phyloP scores from a whole-genome alignment of 306 rosid genomes.

The Trichosanthes cucumerina region DNA sequence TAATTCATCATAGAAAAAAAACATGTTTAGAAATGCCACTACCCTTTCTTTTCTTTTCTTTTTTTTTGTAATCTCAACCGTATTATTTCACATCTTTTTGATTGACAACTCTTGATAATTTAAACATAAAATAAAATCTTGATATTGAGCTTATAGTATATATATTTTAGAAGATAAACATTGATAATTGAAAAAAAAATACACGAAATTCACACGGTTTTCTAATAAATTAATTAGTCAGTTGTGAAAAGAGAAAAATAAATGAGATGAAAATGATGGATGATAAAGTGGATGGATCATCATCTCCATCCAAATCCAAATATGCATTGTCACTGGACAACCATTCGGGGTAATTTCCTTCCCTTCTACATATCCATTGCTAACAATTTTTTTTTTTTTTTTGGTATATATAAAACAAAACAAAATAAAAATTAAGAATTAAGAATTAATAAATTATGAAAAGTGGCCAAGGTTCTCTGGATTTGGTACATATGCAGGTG shows the following conservation, averaged over 20 bases:
- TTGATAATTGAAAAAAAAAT: background rate
- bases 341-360: background rate
- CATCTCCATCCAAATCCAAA: too few species aligned
- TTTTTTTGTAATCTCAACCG: too few species aligned
- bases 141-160: too few species aligned
- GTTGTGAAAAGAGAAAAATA: background rate
- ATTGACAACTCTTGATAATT: too few species aligned
- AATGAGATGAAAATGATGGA: background rate
- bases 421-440: background rate
- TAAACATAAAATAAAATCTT: too few species aligned
- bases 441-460: background rate
- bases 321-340: background rate
- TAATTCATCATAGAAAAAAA: too few species aligned
- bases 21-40: too few species aligned
- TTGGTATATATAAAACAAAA: background rate
- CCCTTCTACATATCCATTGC: background rate
- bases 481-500: constrained; percentile 8
- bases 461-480: constrained; percentile 4
- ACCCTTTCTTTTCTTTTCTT: too few species aligned
- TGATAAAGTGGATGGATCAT: background rate
- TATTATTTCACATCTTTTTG: too few species aligned
- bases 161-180: too few species aligned
- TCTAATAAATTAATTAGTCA: background rate
- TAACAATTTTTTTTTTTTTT: background rate
- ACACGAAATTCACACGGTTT: background rate